A percentile compares a stretch with the other conserved stretches of the same genome.
Evolutionary conservation across 176 grass and related monocot genomes (phyloP).

Genomic region (Hsuehochloa calcarea): DNA sequence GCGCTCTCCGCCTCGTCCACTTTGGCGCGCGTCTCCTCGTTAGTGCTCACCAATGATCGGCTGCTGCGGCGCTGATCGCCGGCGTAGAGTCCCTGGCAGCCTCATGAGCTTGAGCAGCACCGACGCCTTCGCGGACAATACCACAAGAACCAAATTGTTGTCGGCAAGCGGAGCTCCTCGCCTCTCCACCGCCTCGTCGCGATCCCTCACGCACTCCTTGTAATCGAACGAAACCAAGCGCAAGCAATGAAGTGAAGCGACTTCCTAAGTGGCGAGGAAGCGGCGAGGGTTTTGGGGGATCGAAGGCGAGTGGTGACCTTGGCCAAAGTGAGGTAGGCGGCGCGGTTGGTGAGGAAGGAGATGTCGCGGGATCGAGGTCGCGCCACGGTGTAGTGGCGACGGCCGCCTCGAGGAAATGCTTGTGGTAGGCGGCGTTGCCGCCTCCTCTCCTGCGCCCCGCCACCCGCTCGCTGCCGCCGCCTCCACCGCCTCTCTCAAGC

Average conservation of each 20-base stretch:
- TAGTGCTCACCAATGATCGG: slow-evolving; percentile 43
- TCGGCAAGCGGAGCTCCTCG: slow-evolving; percentile 44
- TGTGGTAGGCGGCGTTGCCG: slow-evolving; percentile 18
- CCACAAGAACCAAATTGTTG: slow-evolving; percentile 31
- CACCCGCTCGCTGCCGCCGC: background rate
- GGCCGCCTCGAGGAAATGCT: slow-evolving; percentile 19
- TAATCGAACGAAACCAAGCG: background rate
- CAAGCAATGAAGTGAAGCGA: background rate
- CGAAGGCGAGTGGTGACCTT: slow-evolving; percentile 16
- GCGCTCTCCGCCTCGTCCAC: slow-evolving; percentile 30
- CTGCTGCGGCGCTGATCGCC: slow-evolving; percentile 41
- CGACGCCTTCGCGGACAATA: too few relatives aligned
- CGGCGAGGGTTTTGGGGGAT: background rate
- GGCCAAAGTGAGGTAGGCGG: slow-evolving; percentile 47
- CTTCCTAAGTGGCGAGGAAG: background rate
- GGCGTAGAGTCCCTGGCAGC: slow-evolving; percentile 34
- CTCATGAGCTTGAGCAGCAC: slow-evolving; percentile 47
- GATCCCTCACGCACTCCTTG: slow-evolving; percentile 52
- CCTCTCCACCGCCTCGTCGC: slow-evolving; percentile 48
- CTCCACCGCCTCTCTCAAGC: background rate
- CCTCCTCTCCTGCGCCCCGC: slow-evolving; percentile 24
- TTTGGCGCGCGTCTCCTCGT: slow-evolving; percentile 35
- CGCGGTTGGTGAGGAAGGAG: slow-evolving; percentile 58
- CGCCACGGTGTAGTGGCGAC: slow-evolving; percentile 2
- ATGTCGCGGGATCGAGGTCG: slow-evolving; percentile 3